A percentile compares a stretch with the other conserved stretches of the same genome.
Conservation (phyloP, 345 rosid species). For the Viola odorata region DNA sequence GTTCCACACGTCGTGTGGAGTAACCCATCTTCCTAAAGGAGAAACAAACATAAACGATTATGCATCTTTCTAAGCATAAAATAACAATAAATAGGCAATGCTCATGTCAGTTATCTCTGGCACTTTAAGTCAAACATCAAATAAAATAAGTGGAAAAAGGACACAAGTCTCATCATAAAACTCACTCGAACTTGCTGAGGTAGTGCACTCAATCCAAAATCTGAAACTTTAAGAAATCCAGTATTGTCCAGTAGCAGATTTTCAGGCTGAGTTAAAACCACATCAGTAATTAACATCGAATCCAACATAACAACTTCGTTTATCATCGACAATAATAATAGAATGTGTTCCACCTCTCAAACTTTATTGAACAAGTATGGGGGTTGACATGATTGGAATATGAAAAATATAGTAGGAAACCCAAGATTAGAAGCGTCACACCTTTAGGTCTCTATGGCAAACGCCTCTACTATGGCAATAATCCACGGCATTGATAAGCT, state of each 20-base stretch:
- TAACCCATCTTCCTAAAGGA: conserved; percentile 81
- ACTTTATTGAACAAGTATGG: background rate
- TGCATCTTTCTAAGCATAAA: conserved; percentile 2
- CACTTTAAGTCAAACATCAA: background rate
- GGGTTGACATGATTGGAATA: background rate
- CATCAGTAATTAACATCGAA: background rate
- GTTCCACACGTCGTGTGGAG: conserved; percentile 99
- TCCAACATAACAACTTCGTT: background rate
- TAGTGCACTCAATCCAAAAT: conserved; percentile 95
- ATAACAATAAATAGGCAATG: too few species aligned
- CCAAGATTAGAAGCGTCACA: conserved; percentile 16
- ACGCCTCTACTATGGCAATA: conserved; percentile 97
- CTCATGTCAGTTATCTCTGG: background rate
- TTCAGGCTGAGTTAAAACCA: conserved; percentile 69
- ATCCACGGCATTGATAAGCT: conserved; percentile 94
- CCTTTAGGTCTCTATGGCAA: conserved; percentile 93
- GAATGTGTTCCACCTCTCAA: background rate
- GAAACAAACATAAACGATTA: conserved; percentile 14
- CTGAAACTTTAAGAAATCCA: conserved; percentile 85
- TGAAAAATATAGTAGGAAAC: background rate
- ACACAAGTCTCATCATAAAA: conserved; percentile 5
- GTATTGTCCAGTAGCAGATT: conserved; percentile 85
- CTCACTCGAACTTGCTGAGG: conserved; percentile 99
- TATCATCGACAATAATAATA: background rate
- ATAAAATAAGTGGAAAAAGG: background rate